A percentile compares a stretch with the other conserved stretches of the same genome.
phyloP scores from a whole-genome alignment of 2,329 filamentous ascomycete species.

The Metarhizium anisopliae region DNA sequence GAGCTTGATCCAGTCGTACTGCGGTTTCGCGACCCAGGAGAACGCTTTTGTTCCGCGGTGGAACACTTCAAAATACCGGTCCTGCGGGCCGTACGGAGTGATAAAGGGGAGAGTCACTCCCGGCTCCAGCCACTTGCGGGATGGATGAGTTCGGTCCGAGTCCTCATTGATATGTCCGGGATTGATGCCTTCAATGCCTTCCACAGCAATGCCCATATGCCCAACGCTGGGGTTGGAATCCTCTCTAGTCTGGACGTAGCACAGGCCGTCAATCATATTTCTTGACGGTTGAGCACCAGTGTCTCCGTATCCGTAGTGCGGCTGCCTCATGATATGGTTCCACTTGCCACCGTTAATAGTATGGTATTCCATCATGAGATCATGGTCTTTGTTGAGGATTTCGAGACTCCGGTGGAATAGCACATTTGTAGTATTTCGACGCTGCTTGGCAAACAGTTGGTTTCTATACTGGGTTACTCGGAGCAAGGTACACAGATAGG shows the following conservation, averaged over 20 bases:
- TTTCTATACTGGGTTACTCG: conserved; percentile 39
- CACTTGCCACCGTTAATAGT: conserved; percentile 43
- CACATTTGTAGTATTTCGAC: conserved; percentile 46
- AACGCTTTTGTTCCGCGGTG: conserved; percentile 21
- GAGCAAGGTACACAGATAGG: conserved; percentile 42
- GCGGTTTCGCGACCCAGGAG: conserved; percentile 18
- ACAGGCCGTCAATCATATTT: conserved; percentile 45
- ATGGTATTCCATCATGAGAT: conserved; percentile 42
- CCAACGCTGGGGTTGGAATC: conserved; percentile 36
- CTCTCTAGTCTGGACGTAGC: conserved; percentile 42
- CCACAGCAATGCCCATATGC: conserved; percentile 23
- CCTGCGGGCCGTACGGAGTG: conserved; percentile 20
- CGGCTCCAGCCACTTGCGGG: conserved; percentile 20
- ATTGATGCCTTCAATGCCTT: conserved; percentile 24
- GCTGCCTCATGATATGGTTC: conserved; percentile 45
- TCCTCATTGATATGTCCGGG: conserved; percentile 40
- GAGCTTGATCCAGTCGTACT: conserved; percentile 25
- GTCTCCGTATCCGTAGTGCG: conserved; percentile 34
- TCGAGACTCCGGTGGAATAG: conserved; percentile 36
- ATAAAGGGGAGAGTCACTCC: conserved; percentile 21
- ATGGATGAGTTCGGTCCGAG: conserved; percentile 39
- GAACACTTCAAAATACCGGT: conserved; percentile 27
- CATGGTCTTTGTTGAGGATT: conserved; percentile 43
- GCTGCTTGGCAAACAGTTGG: conserved; percentile 44
- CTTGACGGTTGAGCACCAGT: conserved; percentile 30